Percentiles rank a stretch among this genome's conserved stretches.
phyloP scores from a whole-genome alignment of 129 eudicot species.

The Centella asiatica region DNA sequence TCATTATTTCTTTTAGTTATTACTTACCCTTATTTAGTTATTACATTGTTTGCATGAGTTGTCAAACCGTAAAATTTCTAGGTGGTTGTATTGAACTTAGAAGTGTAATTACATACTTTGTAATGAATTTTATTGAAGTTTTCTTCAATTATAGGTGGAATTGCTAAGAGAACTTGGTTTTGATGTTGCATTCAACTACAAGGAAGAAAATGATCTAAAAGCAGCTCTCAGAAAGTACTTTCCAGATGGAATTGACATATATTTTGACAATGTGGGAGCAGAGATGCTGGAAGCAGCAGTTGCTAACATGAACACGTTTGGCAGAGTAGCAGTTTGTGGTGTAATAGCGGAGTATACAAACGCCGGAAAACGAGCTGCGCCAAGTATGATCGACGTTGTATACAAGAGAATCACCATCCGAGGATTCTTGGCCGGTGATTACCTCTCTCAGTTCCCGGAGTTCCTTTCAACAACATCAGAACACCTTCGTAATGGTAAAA shows the following conservation, averaged over 20 bases:
- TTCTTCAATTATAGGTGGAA: slow-evolving; percentile 32
- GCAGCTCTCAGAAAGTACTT: slow-evolving; percentile 52
- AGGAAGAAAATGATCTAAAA: slow-evolving; percentile 48
- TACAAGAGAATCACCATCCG: slow-evolving; percentile 53
- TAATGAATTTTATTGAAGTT: neutral
- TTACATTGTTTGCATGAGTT: no score
- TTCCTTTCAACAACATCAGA: slow-evolving; percentile 45
- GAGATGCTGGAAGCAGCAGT: slow-evolving; percentile 69
- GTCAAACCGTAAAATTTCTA: no score
- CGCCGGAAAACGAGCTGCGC: slow-evolving; percentile 28
- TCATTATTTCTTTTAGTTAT: no score
- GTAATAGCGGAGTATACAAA: slow-evolving; percentile 55
- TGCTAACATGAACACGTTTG: slow-evolving; percentile 56
- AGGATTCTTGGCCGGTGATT: slow-evolving; percentile 53
- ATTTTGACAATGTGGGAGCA: slow-evolving; percentile 78
- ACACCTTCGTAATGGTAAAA: slow-evolving; percentile 33
- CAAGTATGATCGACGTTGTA: slow-evolving; percentile 48
- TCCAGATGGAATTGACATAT: slow-evolving; percentile 75
- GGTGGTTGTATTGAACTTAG: no score
- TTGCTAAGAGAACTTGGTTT: slow-evolving; percentile 72
- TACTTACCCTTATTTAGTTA: no score
- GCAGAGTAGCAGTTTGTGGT: slow-evolving; percentile 62
- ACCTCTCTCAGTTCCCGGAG: slow-evolving; percentile 21
- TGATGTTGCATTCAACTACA: slow-evolving; percentile 81
- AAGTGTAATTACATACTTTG: no score